Evolutionary conservation across 139 green algal species (phyloP), one percentile per base, ranked within the genome.

Genomic region (Chlamydomonas sp.): DNA sequence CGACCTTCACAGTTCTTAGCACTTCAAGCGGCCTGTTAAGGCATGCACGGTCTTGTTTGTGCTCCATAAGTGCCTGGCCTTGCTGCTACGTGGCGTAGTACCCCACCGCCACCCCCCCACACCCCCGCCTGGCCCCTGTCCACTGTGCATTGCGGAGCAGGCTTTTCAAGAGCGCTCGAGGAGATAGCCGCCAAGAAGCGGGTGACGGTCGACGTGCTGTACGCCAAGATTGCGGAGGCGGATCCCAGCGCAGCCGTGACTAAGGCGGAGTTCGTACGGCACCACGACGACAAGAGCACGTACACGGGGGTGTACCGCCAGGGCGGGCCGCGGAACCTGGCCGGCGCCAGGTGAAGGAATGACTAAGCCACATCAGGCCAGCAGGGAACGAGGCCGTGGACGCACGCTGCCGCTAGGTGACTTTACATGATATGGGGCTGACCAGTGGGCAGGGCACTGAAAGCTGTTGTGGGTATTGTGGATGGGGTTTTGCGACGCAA

Each of bases 261-360:
- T 62, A 79, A 78, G 49, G 60, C 83, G 2, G 15, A 77, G 20
- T 66, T 63, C 31, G 83, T 87, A 60, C 83, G 83, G n/a, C 83
- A 87, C 17, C 83, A 87, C 73, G 83, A 87, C 62, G 83, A 87
- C 62, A 87, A 87, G 80, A 68, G 18, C 14, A 78, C 67, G 8
- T 85, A 85, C 80, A 85, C 80, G 20, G 80, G 80, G 1, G 80
- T 85, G 18, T 75, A 85, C 68, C 69, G 69, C 2, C 8, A 4
- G 1, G 68, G 67, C 10, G 80, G 80, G 2, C 67, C 80, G 1
- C 67, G 80, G 57, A 73, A 74, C 79, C 10, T 78, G 58, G 67
- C 80, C 2, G 80, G 80, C 2, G 67, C 80, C 5, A n/a, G 49
- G 18, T 85, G 78, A 20, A 16, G 79, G 72, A 5, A 49, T 49